Base-by-base conservation (phyloP, 768 basidiomycete genomes). In the Lactarius hatsudake region DNA sequence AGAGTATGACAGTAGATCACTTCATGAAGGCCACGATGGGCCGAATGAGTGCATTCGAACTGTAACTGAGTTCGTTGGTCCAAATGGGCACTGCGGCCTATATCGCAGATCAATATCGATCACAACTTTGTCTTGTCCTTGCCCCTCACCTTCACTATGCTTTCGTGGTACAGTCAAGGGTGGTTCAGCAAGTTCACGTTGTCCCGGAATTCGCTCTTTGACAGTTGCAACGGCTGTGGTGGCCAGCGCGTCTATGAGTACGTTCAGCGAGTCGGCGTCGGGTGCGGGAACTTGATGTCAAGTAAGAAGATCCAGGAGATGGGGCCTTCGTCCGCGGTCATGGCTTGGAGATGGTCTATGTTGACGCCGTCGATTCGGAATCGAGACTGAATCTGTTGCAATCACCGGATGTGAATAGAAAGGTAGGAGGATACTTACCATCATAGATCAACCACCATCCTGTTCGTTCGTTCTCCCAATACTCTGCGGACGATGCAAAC, bases 21-120 rank as follows among this genome's bases (percentile, higher is more conserved):
- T 97, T 97, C 88, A 98, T 96, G 75, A 99, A 99, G 1, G 94
- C 96, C 18, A 98, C 97, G 69, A 99, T 98, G 4, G 97, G 96
- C 72, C 97, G 77, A 56, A 97, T 90, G 30, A 98, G 79, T 23
- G 97, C 97, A 73, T 88, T 92, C 73, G 96, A 97, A 68, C 93
- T 89, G 73, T 96, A 93, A 54, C 92, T 92, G 65, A 99, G 75
- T 73, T 97, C 93, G 55, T 82, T 83, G 38, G 94, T 88, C 79
- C 96, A 98, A 61, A 96, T 84, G 1, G 97, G 97, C 17, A 99
- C 93, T 28, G 87, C 90, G 48, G 97, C 96, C 78, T 98, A 98
- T 74, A 98, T 66, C 97, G 80, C 71, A 99, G 74, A 78, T 98
- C 97, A 69, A 99, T 91, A 74, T 98, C 96, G 63, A 99, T 85